Conservation (phyloP, 441 rosid species). For the Jatropha multifida region DNA sequence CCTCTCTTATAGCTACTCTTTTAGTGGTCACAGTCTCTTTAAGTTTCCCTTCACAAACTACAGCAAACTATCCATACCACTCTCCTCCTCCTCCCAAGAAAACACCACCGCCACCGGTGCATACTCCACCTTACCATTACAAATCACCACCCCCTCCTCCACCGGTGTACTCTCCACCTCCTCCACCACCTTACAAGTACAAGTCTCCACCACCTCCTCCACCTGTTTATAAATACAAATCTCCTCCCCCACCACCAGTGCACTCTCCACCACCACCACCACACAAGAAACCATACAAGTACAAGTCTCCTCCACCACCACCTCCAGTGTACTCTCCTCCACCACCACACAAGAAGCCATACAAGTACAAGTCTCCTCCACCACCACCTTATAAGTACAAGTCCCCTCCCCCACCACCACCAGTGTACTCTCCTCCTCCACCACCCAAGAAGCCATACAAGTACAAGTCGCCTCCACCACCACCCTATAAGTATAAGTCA, state of each 20-base stretch:
- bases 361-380: constrained; percentile 1
- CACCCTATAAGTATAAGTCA: constrained; percentile 11
- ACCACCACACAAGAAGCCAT: not conserved
- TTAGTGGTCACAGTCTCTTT: constrained; percentile 36
- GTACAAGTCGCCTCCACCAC: constrained; percentile 25
- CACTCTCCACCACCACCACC: not conserved
- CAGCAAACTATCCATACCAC: constrained; percentile 27
- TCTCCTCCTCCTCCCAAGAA: constrained; percentile 20
- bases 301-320: constrained; percentile 17
- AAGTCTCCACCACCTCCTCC: constrained; percentile 27
- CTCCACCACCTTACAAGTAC: constrained; percentile 22
- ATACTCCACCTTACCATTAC: not conserved
- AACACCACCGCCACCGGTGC: constrained; percentile 8
- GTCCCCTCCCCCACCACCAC: constrained; percentile 33
- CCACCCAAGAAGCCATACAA: constrained; percentile 23
- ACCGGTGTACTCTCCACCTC: constrained; percentile 17
- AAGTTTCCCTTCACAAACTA: constrained; percentile 30
- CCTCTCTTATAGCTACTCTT: constrained; percentile 38
- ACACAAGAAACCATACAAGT: not conserved
- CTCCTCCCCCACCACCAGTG: constrained; percentile 12
- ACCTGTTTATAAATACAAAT: constrained; percentile 18
- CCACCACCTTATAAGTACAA: constrained; percentile 19
- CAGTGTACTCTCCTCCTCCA: constrained; percentile 9
- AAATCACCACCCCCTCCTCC: constrained; percentile 28
- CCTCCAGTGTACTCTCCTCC: constrained; percentile 21